Conservation (phyloP, 805 yeast genomes). For the Saccharomycopsis sp. region DNA sequence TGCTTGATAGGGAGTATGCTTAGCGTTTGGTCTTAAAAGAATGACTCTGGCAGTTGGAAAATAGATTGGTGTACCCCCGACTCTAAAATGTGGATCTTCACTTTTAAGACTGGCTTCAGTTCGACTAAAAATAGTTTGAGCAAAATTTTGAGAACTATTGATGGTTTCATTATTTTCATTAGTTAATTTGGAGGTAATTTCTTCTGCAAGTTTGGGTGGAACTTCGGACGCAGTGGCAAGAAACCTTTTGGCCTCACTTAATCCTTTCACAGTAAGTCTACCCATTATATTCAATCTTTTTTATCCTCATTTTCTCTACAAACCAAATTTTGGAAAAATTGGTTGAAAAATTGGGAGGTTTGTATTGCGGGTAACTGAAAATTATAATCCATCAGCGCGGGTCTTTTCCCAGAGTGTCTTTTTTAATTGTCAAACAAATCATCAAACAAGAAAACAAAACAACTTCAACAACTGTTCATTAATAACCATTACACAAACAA, state of each 20-base stretch:
- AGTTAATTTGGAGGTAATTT: not conserved
- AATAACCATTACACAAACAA: not conserved
- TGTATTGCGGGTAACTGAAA: too few relatives aligned
- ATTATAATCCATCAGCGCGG: too few relatives aligned
- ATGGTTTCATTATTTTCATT: not conserved
- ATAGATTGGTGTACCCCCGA: slow-evolving; percentile 67
- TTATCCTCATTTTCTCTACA: too few relatives aligned
- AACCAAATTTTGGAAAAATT: too few relatives aligned
- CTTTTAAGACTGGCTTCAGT: slow-evolving; percentile 42
- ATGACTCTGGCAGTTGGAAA: slow-evolving; percentile 82
- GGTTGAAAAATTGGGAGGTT: too few relatives aligned
- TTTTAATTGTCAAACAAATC: not conserved
- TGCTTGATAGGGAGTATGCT: slow-evolving; percentile 95
- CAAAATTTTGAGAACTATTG: not conserved
- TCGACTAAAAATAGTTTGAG: slow-evolving; percentile 22
- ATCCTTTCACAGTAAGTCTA: too few relatives aligned
- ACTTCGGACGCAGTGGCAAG: slow-evolving; percentile 24
- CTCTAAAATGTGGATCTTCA: slow-evolving; percentile 69
- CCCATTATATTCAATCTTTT: too few relatives aligned
- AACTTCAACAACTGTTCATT: not conserved
- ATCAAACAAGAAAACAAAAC: not conserved
- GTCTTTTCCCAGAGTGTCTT: too few relatives aligned
- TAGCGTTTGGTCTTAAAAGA: slow-evolving; percentile 84
- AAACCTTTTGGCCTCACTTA: slow-evolving; percentile 22
- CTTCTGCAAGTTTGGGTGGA: slow-evolving; percentile 9